Evolutionary conservation across 169 alveolate species (phyloP).

Genomic region (Plasmodium vivax): DNA sequence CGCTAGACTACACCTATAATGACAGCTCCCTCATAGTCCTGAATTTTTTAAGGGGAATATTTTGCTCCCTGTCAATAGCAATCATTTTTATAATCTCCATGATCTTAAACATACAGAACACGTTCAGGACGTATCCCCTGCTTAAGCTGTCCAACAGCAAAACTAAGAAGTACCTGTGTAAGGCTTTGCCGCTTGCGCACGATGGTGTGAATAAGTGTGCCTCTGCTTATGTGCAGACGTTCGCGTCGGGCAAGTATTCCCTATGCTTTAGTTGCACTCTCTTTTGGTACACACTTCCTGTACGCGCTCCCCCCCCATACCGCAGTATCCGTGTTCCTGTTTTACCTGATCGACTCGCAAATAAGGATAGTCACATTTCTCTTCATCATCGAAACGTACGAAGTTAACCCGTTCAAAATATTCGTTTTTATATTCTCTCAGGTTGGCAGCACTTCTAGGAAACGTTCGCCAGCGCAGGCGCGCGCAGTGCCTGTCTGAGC

Average conservation of each 20-base stretch:
- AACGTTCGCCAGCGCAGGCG: not conserved
- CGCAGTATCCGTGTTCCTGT: conserved; percentile 59
- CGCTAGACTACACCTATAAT: conserved; percentile 56
- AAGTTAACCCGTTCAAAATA: conserved; percentile 70
- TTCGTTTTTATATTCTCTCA: conserved; percentile 70
- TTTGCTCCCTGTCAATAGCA: conserved; percentile 57
- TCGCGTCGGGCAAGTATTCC: not conserved
- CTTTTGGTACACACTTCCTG: not conserved
- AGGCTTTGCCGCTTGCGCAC: not conserved
- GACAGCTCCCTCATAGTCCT: conserved; percentile 51
- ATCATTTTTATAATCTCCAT: conserved; percentile 50
- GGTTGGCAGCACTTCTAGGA: conserved; percentile 2
- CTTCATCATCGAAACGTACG: conserved; percentile 68
- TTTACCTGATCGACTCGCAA: conserved; percentile 73
- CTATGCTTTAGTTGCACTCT: not conserved
- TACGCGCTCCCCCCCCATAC: not conserved
- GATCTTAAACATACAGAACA: conserved; percentile 50
- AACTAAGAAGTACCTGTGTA: conserved; percentile 63
- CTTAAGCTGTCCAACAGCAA: conserved; percentile 27
- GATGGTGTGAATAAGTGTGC: not conserved
- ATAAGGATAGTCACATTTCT: conserved; percentile 68
- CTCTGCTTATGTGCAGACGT: not conserved
- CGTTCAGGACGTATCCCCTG: conserved; percentile 54
- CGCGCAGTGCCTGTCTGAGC: not conserved
- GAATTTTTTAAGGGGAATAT: conserved; percentile 61